Evolutionary conservation across 352 stramenopile species (phyloP).

Genomic region (Phytophthora macrochlamydospora): DNA sequence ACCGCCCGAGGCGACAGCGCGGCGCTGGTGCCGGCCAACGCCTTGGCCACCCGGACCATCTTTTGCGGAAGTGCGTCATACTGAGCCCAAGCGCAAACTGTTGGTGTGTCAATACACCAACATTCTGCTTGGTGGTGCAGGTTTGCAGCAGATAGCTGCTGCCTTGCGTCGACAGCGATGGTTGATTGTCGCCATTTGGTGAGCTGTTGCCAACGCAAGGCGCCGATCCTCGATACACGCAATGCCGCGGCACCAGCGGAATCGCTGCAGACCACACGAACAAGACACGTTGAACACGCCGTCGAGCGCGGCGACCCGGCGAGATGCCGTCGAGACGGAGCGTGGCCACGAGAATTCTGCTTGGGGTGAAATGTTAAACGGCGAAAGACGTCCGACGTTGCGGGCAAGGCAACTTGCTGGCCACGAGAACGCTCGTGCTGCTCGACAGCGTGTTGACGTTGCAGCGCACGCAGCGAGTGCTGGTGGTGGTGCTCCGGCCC

Average conservation of each 20-base stretch:
- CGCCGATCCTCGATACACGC: not conserved
- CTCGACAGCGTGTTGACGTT: conserved; percentile 1
- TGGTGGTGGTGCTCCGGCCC: not conserved
- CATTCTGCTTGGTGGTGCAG: not conserved
- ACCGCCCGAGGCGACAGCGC: conserved; percentile 47
- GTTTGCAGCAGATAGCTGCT: not conserved
- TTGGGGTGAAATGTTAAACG: not conserved
- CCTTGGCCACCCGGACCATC: conserved; percentile 70
- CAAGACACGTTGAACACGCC: not conserved
- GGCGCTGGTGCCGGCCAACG: conserved; percentile 41
- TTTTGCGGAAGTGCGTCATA: conserved; percentile 6
- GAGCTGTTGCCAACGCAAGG: not conserved
- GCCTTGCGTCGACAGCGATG: not conserved
- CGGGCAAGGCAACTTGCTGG: not conserved
- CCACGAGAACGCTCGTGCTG: conserved; percentile 11
- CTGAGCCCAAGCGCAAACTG: conserved; percentile 17
- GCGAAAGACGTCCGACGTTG: not conserved
- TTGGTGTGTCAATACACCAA: not conserved
- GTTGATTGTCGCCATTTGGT: not conserved
- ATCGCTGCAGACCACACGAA: not conserved
- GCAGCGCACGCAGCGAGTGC: conserved; percentile 1
- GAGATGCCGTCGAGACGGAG: not conserved
- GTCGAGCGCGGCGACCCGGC: not conserved
- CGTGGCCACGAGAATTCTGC: not conserved
- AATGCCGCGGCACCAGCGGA: not conserved